These are phyloP conservation scores for Pleurostoma richardsiae DNA, from an alignment of 2,329 filamentous ascomycete species.

Conservation along the genomic window DNA sequence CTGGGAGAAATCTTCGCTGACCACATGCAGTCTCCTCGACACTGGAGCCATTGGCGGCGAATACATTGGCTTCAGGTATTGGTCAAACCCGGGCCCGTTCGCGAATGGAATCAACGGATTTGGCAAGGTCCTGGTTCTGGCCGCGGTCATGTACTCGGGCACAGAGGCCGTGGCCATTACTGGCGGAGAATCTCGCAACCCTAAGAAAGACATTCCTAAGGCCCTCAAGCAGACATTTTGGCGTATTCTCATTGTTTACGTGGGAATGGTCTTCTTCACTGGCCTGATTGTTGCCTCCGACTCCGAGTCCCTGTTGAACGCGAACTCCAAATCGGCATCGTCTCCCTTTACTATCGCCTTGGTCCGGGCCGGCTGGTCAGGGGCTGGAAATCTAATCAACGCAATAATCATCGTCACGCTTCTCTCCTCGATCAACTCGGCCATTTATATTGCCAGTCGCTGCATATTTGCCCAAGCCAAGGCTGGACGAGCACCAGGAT, in stretches of 20 bases:
- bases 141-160: slow-evolving; percentile 15
- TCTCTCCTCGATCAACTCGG: slow-evolving; percentile 43
- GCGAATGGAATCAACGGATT: slow-evolving; percentile 15
- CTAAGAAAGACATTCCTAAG: slow-evolving; percentile 32
- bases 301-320: slow-evolving; percentile 40
- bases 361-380: slow-evolving; percentile 44
- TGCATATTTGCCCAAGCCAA: slow-evolving; percentile 50
- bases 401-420: slow-evolving; percentile 47
- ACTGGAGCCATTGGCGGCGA: slow-evolving; percentile 13
- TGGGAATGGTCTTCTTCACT: slow-evolving; percentile 44
- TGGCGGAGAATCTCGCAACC: slow-evolving; percentile 28
- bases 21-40: slow-evolving; percentile 8
- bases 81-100: slow-evolving; percentile 10
- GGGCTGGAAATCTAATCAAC: slow-evolving; percentile 50
- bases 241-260: slow-evolving; percentile 31
- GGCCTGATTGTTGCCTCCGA: slow-evolving; percentile 50
- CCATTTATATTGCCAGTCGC: slow-evolving; percentile 49
- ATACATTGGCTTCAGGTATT: slow-evolving; percentile 14
- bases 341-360: slow-evolving; percentile 47
- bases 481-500: slow-evolving; percentile 44
- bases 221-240: slow-evolving; percentile 16
- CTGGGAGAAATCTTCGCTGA: neutral
- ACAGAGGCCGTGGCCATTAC: slow-evolving; percentile 15
- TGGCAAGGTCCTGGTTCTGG: slow-evolving; percentile 14
- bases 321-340: slow-evolving; percentile 38